phyloP scores from a whole-genome alignment of 495 filamentous ascomycete genomes.

The Hypoxylon trugodes region DNA sequence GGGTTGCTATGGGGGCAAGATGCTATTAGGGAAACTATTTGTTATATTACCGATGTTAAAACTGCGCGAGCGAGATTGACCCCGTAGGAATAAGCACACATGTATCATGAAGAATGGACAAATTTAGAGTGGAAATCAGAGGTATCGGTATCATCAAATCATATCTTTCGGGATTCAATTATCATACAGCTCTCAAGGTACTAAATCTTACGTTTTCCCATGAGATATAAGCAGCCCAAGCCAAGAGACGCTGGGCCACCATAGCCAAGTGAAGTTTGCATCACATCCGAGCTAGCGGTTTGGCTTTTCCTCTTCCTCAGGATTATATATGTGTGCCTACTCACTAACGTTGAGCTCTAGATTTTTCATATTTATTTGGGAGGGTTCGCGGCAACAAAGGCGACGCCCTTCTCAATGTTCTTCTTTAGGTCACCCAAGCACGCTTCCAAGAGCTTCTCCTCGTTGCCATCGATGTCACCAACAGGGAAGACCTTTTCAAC shows the following conservation, averaged over 20 bases:
- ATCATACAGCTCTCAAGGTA: constrained; percentile 40
- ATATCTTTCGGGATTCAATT: constrained; percentile 31
- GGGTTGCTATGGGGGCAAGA: too few species aligned
- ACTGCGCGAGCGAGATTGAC: too few species aligned
- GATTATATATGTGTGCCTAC: constrained; percentile 19
- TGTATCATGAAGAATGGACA: background rate
- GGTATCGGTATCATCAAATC: constrained; percentile 15
- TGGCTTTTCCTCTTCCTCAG: background rate
- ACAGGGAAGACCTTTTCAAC: constrained; percentile 90
- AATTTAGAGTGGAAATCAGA: background rate
- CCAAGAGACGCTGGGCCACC: background rate
- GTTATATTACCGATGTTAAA: too few species aligned
- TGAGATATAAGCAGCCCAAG: constrained; percentile 17
- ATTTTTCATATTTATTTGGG: constrained; percentile 54
- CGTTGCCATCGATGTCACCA: constrained; percentile 80
- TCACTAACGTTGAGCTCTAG: constrained; percentile 16
- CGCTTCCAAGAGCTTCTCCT: constrained; percentile 88
- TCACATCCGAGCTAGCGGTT: constrained; percentile 6
- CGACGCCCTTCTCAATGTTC: constrained; percentile 67
- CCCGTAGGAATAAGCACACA: background rate
- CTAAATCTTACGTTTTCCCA: constrained; percentile 19
- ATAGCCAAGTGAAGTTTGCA: constrained; percentile 5
- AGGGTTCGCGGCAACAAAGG: constrained; percentile 62
- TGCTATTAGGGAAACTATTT: too few species aligned
- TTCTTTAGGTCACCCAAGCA: constrained; percentile 88